phyloP scores from a whole-genome alignment of 805 yeast species.

The Ogataea degrootiae region DNA sequence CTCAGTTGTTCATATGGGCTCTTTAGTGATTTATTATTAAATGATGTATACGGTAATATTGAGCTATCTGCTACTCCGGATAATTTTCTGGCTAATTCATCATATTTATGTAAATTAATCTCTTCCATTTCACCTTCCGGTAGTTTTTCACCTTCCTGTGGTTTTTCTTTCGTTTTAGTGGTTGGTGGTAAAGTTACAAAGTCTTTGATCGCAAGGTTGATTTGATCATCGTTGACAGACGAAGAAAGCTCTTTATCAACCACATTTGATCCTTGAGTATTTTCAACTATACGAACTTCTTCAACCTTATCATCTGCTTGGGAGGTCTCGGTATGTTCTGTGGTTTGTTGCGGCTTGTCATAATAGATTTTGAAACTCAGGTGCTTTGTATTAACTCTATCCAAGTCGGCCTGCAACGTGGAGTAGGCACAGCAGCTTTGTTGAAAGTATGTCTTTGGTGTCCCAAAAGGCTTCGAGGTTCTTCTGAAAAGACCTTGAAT shows the following conservation, averaged over 20 bases:
- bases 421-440: neutral
- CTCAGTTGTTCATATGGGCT: conserved; percentile 19
- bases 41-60: conserved; percentile 16
- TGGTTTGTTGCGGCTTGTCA: neutral
- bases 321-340: neutral
- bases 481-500: no score
- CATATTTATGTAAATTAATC: conserved; percentile 1
- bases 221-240: neutral
- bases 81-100: neutral
- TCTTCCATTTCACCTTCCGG: neutral
- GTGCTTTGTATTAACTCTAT: conserved; percentile 8
- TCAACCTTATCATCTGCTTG: neutral
- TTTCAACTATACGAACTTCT: neutral
- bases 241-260: neutral
- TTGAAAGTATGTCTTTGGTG: neutral
- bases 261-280: neutral
- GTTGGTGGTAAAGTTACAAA: neutral
- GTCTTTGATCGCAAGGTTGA: neutral
- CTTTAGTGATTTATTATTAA: conserved; percentile 6
- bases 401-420: conserved; percentile 9
- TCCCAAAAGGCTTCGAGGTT: no score
- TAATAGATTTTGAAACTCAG: conserved; percentile 7
- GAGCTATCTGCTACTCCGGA: neutral
- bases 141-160: neutral
- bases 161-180: neutral